Evolutionary conservation across 164 flowering plant genomes (phyloP).

Genomic region (Berberis vulgaris): DNA sequence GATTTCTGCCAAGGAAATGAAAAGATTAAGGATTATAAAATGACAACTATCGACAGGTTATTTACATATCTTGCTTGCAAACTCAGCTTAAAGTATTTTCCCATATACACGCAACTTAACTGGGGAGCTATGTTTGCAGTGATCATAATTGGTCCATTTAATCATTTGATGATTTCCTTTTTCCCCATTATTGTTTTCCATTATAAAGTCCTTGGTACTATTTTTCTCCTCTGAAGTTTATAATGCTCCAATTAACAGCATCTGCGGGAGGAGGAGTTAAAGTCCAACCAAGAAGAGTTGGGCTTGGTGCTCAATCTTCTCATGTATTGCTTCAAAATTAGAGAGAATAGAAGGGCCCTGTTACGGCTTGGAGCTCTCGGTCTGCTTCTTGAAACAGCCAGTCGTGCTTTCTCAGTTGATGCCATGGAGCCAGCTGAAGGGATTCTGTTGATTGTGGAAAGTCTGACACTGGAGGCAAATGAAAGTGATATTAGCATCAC

Average conservation of each 20-base stretch:
- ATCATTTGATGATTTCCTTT: too few relatives aligned
- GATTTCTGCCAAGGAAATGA: too few relatives aligned
- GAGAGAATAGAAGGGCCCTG: slow-evolving; percentile 80
- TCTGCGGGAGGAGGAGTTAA: slow-evolving; percentile 71
- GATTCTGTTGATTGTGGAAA: slow-evolving; percentile 94
- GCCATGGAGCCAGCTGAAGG: slow-evolving; percentile 99
- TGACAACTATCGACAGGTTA: too few relatives aligned
- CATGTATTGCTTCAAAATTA: slow-evolving; percentile 93
- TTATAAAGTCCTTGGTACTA: too few relatives aligned
- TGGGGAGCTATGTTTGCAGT: too few relatives aligned
- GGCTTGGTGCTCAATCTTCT: slow-evolving; percentile 83
- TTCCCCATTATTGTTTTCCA: too few relatives aligned
- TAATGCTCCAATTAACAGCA: slow-evolving; percentile 30
- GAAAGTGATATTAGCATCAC: slow-evolving; percentile 80
- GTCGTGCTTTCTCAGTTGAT: slow-evolving; percentile 94
- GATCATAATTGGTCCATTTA: too few relatives aligned
- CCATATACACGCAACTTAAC: too few relatives aligned
- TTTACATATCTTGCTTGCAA: too few relatives aligned
- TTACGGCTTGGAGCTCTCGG: slow-evolving; percentile 74
- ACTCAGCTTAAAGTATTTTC: too few relatives aligned
- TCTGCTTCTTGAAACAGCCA: slow-evolving; percentile 90
- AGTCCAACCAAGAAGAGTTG: slow-evolving; percentile 87
- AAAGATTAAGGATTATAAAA: too few relatives aligned
- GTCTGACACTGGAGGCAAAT: slow-evolving; percentile 89
- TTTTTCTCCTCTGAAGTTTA: too few relatives aligned